Percentiles rank a stretch among this genome's conserved stretches.
These are phyloP conservation scores for Talaromyces sp. DNA, from an alignment of 2,329 filamentous ascomycete genomes.

Conservation along the genomic window DNA sequence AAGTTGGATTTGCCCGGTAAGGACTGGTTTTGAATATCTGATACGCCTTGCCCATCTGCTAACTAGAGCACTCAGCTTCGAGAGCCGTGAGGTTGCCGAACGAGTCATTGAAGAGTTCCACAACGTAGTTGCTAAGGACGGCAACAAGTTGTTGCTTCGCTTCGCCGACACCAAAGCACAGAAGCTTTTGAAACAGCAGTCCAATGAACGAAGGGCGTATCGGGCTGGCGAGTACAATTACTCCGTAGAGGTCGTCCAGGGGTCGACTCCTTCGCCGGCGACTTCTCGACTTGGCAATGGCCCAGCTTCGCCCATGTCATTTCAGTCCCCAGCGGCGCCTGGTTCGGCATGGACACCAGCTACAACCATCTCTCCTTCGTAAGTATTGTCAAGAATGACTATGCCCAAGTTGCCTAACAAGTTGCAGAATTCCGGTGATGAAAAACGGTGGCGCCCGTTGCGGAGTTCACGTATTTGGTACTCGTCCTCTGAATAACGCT, in stretches of 20 bases:
- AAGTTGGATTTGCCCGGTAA: slow-evolving; percentile 94
- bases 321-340: slow-evolving; percentile 37
- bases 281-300: slow-evolving; percentile 37
- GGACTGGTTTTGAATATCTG: slow-evolving; percentile 6
- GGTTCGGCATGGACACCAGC: slow-evolving; percentile 43
- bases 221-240: slow-evolving; percentile 90
- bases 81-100: slow-evolving; percentile 82
- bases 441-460: slow-evolving; percentile 32
- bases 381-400: slow-evolving; percentile 19
- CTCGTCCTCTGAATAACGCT: slow-evolving; percentile 27
- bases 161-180: slow-evolving; percentile 96
- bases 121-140: slow-evolving; percentile 71
- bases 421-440: slow-evolving; percentile 30
- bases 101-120: slow-evolving; percentile 83
- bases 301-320: slow-evolving; percentile 38
- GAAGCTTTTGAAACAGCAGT: slow-evolving; percentile 94
- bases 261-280: slow-evolving; percentile 40
- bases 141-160: slow-evolving; percentile 83
- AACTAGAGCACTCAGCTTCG: slow-evolving; percentile 59
- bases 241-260: slow-evolving; percentile 43
- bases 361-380: slow-evolving; percentile 45
- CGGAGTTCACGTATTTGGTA: slow-evolving; percentile 30
- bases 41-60: slow-evolving; percentile 3
- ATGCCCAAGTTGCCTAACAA: slow-evolving; percentile 21
- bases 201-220: slow-evolving; percentile 89